These are phyloP conservation scores for Neostapfia colusana DNA, from an alignment of 176 grass and related monocot genomes.

Conservation along the genomic window DNA sequence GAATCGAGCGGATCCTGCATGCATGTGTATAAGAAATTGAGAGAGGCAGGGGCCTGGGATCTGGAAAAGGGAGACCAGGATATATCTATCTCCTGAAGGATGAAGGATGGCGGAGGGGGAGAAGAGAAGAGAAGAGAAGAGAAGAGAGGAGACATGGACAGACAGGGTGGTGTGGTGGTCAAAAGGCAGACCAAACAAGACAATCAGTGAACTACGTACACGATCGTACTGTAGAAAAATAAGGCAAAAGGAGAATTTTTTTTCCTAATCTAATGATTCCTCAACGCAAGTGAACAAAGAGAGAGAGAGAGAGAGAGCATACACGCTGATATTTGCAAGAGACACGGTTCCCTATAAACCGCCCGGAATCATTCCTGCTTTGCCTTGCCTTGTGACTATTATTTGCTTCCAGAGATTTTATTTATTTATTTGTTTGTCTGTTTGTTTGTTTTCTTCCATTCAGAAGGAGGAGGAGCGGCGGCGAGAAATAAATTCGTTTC, in stretches of 20 bases:
- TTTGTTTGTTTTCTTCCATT: not conserved
- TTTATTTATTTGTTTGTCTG: not conserved
- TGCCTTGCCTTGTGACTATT: no score
- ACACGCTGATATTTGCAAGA: no score
- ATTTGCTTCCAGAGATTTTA: no score
- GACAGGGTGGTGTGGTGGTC: slow-evolving; percentile 35
- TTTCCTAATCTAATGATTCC: no score
- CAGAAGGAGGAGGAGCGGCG: not conserved
- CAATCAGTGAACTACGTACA: no score
- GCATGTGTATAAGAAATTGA: not conserved
- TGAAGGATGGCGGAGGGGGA: not conserved
- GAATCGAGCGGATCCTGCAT: not conserved
- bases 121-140: no score
- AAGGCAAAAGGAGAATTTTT: no score
- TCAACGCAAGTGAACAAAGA: no score
- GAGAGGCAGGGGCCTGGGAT: not conserved
- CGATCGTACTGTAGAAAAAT: no score
- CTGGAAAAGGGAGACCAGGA: slow-evolving; percentile 40
- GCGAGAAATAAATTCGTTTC: slow-evolving; percentile 41
- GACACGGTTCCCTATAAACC: no score
- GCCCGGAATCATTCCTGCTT: no score
- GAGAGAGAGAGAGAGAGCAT: no score
- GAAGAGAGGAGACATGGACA: not conserved
- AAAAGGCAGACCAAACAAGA: slow-evolving; percentile 38
- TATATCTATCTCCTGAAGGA: slow-evolving; percentile 33